These are phyloP conservation scores for Boletus edulis DNA, from an alignment of 768 basidiomycete genomes.

Conservation along the genomic window DNA sequence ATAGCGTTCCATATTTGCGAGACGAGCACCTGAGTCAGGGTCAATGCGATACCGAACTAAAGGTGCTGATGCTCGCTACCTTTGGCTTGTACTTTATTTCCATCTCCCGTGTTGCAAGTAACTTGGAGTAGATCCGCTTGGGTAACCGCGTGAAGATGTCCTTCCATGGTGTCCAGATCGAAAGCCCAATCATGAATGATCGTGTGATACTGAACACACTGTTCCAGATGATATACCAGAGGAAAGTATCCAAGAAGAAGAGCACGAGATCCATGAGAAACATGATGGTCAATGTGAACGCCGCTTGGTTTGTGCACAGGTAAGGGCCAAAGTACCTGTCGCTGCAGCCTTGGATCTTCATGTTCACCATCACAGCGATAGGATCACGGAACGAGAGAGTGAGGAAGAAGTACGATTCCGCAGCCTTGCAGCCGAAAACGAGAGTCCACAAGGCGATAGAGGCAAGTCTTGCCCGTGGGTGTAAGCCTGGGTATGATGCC, in stretches of 20 bases:
- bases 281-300: conserved; percentile 96
- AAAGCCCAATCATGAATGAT: conserved; percentile 87
- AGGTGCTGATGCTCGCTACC: conserved; percentile 42
- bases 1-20: conserved; percentile 99
- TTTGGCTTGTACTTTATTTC: conserved; percentile 99
- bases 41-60: neutral
- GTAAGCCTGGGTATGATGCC: conserved; percentile 82
- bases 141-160: conserved; percentile 96
- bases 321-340: conserved; percentile 83
- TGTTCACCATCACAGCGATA: conserved; percentile 92
- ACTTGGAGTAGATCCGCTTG: conserved; percentile 95
- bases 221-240: conserved; percentile 99
- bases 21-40: conserved; percentile 72
- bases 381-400: conserved; percentile 93
- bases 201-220: conserved; percentile 88
- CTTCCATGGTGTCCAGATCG: conserved; percentile 99
- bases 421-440: conserved; percentile 94
- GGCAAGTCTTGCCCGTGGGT: conserved; percentile 63
- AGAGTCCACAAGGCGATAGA: conserved; percentile 85
- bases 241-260: conserved; percentile 99
- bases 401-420: conserved; percentile 97
- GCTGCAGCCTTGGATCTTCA: conserved; percentile 89
- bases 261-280: conserved; percentile 96
- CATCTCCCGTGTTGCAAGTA: conserved; percentile 93
- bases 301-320: conserved; percentile 90